These are phyloP conservation scores for Fusarium sp. DNA, from an alignment of 2,329 filamentous ascomycete species.

Conservation along the genomic window DNA sequence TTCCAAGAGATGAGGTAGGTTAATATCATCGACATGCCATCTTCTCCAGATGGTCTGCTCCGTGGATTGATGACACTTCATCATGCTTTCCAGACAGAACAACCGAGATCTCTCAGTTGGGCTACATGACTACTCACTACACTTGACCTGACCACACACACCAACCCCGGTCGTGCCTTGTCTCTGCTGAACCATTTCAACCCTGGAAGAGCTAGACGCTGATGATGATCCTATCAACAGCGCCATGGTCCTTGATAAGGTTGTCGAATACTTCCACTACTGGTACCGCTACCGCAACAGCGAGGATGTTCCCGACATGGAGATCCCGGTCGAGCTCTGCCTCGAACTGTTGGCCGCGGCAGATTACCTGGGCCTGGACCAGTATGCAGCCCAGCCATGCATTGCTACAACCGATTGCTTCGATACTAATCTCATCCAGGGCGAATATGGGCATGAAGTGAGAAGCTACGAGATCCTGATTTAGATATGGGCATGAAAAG, in stretches of 20 bases:
- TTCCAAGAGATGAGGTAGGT: conserved; percentile 77
- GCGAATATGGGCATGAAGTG: conserved; percentile 51
- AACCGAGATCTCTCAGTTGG: conserved; percentile 45
- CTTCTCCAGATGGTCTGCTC: conserved; percentile 13
- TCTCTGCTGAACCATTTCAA: conserved; percentile 11
- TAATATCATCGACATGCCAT: conserved; percentile 20
- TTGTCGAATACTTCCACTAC: conserved; percentile 85
- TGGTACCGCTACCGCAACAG: conserved; percentile 76
- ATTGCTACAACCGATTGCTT: conserved; percentile 28
- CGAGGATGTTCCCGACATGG: conserved; percentile 81
- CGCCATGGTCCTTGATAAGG: conserved; percentile 78
- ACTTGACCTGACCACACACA: conserved; percentile 67
- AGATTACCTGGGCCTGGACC: conserved; percentile 76
- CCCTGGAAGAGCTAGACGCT: conserved; percentile 31
- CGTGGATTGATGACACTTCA: conserved; percentile 51
- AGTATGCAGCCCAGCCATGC: conserved; percentile 50
- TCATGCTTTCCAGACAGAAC: conserved; percentile 59
- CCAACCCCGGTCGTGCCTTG: conserved; percentile 21
- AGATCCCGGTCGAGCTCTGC: conserved; percentile 80
- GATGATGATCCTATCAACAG: conserved; percentile 53
- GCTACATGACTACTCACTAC: conserved; percentile 64
- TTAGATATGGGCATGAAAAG: background rate
- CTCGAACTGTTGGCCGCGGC: conserved; percentile 80
- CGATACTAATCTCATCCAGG: conserved; percentile 46
- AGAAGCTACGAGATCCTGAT: conserved; percentile 1